Base-by-base conservation (phyloP, 2,329 filamentous ascomycete genomes). In the Phoma sp. region DNA sequence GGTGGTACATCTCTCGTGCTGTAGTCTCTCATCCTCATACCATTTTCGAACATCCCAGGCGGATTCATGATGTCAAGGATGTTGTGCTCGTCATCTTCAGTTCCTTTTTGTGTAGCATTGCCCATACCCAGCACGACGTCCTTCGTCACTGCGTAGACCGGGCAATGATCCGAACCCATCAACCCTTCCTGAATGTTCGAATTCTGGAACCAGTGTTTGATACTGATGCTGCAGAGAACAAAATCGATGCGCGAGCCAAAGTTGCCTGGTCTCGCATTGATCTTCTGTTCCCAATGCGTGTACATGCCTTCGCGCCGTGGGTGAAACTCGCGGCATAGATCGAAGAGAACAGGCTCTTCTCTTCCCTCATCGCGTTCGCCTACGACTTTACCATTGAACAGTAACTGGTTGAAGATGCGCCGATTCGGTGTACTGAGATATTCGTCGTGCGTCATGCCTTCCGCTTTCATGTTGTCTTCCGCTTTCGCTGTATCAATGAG, bases 151-250 rank as follows among this genome's bases (percentile, higher is more conserved):
- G 88, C 91, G 72, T 89, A 98, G 1, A 98, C 93, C 0, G 95
- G 95, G 66, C 95, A 99, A 73, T 99, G 95, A 69, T 99, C 95
- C 1, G 93, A 98, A 0, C 95, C 95, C 78, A 96, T 89, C 22
- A 98, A 78, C 0, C 93, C 93, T 74, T 96, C 91, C 71, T 98
- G 95, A 29, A 98, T 98, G 66, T 97, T 87, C 6, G 91, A 85
- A 38, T 87, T 85, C 24, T 78, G 80, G 66, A 96, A 89, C 91
- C 93, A 97, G 46, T 83, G 78, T 66, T 87, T 89, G 79, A 96
- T 89, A 32, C 84, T 83, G 36, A 88, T 80, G 60, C 87, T 95
- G 71, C 91, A 96, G 3, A 98, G 82, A 14, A 99, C 84, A 74
- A 96, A 98, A 74, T 99, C 95, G 64, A 98, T 98, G 32, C 95